These are phyloP conservation scores for Penicillium sp. DNA, from an alignment of 2,329 filamentous ascomycete species.

Conservation along the genomic window DNA sequence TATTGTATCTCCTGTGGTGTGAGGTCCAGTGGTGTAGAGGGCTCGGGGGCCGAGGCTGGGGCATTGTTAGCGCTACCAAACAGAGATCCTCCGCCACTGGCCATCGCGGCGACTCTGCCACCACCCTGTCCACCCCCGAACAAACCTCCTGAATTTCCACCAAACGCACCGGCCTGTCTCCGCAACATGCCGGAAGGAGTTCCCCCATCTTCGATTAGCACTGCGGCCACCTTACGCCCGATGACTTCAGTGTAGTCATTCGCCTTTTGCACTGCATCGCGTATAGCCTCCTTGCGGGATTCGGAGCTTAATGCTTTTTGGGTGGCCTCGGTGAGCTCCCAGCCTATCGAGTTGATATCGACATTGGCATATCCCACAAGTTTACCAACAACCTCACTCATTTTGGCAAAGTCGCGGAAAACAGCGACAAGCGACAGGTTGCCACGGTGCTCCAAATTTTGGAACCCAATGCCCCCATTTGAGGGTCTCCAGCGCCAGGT, in stretches of 20 bases:
- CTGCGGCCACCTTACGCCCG: conserved; percentile 16
- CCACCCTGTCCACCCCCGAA: neutral
- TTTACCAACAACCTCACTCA: conserved; percentile 20
- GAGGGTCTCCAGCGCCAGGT: conserved; percentile 1
- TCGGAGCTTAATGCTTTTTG: conserved; percentile 18
- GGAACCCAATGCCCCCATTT: neutral
- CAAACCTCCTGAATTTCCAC: neutral
- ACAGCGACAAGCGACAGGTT: conserved; percentile 16
- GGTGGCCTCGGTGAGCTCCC: conserved; percentile 27
- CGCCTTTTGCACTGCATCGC: conserved; percentile 26
- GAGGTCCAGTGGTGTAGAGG: conserved; percentile 2
- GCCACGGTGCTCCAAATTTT: conserved; percentile 8
- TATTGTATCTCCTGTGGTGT: conserved; percentile 9
- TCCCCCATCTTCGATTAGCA: conserved; percentile 9
- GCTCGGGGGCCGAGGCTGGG: too few species aligned
- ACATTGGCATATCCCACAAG: conserved; percentile 20
- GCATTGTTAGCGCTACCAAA: neutral
- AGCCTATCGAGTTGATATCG: conserved; percentile 23
- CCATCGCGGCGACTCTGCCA: neutral
- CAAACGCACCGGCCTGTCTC: neutral
- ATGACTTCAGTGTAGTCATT: conserved; percentile 23
- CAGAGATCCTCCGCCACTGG: neutral
- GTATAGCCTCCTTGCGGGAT: conserved; percentile 23
- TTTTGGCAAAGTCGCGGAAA: conserved; percentile 27
- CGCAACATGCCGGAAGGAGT: neutral